Base-by-base conservation (phyloP, 768 basidiomycete species). In the Termitomyces sp. region DNA sequence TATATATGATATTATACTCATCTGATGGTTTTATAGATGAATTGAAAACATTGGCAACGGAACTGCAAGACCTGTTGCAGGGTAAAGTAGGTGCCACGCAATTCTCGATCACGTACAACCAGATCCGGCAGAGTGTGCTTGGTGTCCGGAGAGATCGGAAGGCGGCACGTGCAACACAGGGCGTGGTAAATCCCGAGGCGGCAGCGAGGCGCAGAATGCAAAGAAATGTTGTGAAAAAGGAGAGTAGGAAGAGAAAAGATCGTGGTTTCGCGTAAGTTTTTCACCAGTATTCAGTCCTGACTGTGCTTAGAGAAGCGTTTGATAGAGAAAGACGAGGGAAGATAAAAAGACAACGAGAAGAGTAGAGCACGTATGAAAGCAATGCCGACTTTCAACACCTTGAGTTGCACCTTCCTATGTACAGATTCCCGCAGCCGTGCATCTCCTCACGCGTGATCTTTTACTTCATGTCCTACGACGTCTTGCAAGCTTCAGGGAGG, bases 1-100 rank as follows among this genome's bases (percentile, higher is more conserved):
- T 33, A 10, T 30, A 30, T 30, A 30, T 35, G 35, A 33, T 26
- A 43, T 45, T 19, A 17, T 14, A n/a, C 14, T 33, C 28, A 45
- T 23, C 26, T 48, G 23, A 55, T 37, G 12, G 30, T 21, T 14
- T 15, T 49, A 35, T 12, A 96, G 96, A 88, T 42, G 93, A 95
- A 50, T 74, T 98, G 19, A 91, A 92, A 68, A 82, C 82, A 1
- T 78, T 91, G 0, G 86, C 90, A 1, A 73, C 79, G 11, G 95
- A 99, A 70, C 73, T 98, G 23, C 88, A 91, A 60, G 93, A 94
- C 55, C 81, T 98, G 6, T 73, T 99, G 3, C 95, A 94, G 67
- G 69, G 72, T 46, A 93, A 92, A 78, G 87, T 98, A 44, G 94
- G 95, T 35, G 82, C 85, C n/a, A 89, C 89, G 8, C 83, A 81